Base-by-base conservation (phyloP, 2,329 filamentous ascomycete genomes). In the Diaporthe nobilis region DNA sequence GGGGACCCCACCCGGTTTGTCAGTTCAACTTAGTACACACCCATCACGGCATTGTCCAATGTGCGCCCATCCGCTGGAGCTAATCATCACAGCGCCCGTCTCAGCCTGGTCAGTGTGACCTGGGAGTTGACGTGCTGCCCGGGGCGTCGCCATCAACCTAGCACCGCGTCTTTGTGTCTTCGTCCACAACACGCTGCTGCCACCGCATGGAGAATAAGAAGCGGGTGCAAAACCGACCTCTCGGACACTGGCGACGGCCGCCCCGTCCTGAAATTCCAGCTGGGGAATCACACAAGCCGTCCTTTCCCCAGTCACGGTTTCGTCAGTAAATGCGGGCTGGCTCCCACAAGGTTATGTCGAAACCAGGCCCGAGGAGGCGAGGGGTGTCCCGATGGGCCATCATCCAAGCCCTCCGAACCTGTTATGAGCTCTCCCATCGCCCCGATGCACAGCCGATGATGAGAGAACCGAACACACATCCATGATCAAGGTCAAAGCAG, bases 381-480 rank as follows among this genome's bases (percentile, higher is more conserved):
- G 47, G 31, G 22, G 31, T 12, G 34, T 20, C 12, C 22, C 2
- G 31, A 25, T 39, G 47, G 47, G 31, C 8, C 22, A 39, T 53
- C 28, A 4, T 31, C 55, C 22, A 25, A 2, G 12, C 0, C 1
- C 31, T 53, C 22, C 47, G 31, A 25, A 15, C 22, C 63, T 53
- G 63, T 13, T 20, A 68, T 53, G 47, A 17, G 31, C n/a, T 25
- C 34, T 39, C 42, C 39, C 25, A 47, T 2, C 6, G 22, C 39
- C 12, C 20, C 63, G 63, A 68, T 68, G 63, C n/a, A 39, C 31
- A 28, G 47, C 47, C 31, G 49, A 67, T 67, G 12, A 12, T 53
- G 22, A 53, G 20, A 25, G 17, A 0, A n/a, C 31, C 22, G 1
- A 25, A 25, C 20, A 8, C 22, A 2, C 47, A 13, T 20, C 47